These are phyloP conservation scores for Nepenthes gracilis DNA, from an alignment of 148 eudicot genomes.

Conservation along the genomic window DNA sequence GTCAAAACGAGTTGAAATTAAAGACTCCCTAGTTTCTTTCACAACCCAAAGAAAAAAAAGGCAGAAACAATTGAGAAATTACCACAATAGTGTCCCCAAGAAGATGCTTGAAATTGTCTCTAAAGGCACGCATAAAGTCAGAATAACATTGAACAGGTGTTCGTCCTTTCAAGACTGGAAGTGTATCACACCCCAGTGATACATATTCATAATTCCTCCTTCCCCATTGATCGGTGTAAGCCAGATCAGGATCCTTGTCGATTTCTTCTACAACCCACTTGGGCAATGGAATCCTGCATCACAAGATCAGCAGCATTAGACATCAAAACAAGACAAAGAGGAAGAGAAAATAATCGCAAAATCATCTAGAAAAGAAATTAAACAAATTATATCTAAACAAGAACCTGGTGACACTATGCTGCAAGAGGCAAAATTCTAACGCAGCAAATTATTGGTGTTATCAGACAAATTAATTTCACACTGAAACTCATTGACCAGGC, in stretches of 20 bases:
- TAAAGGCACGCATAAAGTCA: slow-evolving; percentile 77
- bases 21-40: no score
- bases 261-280: slow-evolving; percentile 73
- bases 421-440: no score
- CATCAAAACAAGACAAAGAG: not conserved
- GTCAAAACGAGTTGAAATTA: no score
- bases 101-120: slow-evolving; percentile 39
- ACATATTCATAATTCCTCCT: slow-evolving; percentile 68
- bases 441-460: no score
- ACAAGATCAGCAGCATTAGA: not conserved
- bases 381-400: no score
- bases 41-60: not conserved
- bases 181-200: slow-evolving; percentile 59
- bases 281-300: slow-evolving; percentile 59
- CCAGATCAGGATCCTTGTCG: slow-evolving; percentile 56
- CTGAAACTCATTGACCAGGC: no score
- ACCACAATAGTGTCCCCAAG: slow-evolving; percentile 68
- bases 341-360: no score
- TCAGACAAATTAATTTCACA: no score
- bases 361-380: no score
- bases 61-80: slow-evolving; percentile 1
- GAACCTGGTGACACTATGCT: no score
- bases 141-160: slow-evolving; percentile 66
- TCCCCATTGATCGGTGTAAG: slow-evolving; percentile 71
- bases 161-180: slow-evolving; percentile 66